Base-by-base conservation (phyloP, 2,329 filamentous ascomycete genomes). In the Gliomastix tumulicola region DNA sequence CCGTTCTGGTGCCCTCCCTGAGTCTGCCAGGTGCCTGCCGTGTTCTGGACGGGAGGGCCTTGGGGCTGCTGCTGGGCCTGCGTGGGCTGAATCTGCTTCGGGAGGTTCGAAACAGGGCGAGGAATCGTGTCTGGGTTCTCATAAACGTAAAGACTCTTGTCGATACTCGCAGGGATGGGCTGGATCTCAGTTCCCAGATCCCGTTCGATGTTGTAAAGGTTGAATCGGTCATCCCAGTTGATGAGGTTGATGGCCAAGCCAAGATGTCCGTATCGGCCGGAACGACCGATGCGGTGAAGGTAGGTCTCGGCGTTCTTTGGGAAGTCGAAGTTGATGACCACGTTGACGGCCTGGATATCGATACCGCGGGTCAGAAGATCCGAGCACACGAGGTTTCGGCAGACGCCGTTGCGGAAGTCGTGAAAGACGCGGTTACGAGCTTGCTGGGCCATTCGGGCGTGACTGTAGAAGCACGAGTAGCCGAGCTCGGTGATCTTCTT, bases 311-410 rank as follows among this genome's bases (percentile, higher is more conserved):
- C 94, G 54, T 98, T 98, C 70, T 98, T 98, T 37, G 92, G 92
- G 61, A 98, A 98, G 56, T 98, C 92, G 55, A 98, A 98, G 69
- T 98, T 98, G 77, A 98, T 98, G 57, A 98, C 92, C 38, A 98
- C 92, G 52, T 98, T 98, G 55, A 98, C 92, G 37, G 92, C 92
- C 64, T 98, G 92, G 47, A 98, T 98, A 66, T 98, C 92, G 54
- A 98, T 98, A 79, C 92, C 92, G 65, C 92, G 89, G 45, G 92
- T 98, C 45, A 98, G 76, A 27, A 98, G 74, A 66, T 98, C 92
- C 3, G 94, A 98, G 66, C 92, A 98, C 44, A 98, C 92, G 25
- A 98, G 79, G 60, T 98, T 98, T 53, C 92, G 88, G 70, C 90
- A 97, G 36, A 95, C 89, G 40, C 92, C 92, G 53, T 96, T 96